phyloP scores from a whole-genome alignment of 2,329 filamentous ascomycete genomes.

The Dactylella cylindrospora region DNA sequence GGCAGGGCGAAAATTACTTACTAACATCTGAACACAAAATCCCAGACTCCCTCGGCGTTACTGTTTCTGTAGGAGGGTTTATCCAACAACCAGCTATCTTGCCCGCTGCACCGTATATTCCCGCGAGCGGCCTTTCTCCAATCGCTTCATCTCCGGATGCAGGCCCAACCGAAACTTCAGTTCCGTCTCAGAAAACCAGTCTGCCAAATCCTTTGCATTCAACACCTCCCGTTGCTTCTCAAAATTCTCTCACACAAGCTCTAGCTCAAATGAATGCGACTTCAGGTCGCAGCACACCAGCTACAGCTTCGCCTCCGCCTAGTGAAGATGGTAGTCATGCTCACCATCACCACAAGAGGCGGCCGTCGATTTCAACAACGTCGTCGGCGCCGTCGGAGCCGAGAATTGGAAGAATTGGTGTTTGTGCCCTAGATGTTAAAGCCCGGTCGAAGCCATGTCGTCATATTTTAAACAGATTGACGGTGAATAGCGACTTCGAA shows the following conservation, averaged over 20 bases:
- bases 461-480: constrained; percentile 90
- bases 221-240: constrained; percentile 30
- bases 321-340: constrained; percentile 36
- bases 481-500: constrained; percentile 89
- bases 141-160: constrained; percentile 33
- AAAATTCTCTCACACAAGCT: constrained; percentile 28
- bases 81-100: constrained; percentile 42
- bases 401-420: constrained; percentile 70
- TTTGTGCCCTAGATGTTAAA: constrained; percentile 93
- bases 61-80: constrained; percentile 32
- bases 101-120: constrained; percentile 27
- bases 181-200: not conserved
- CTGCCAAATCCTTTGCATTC: constrained; percentile 6
- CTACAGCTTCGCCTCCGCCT: constrained; percentile 25
- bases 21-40: constrained; percentile 10
- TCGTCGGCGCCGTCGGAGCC: constrained; percentile 20
- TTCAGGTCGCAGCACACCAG: constrained; percentile 28
- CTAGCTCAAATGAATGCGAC: constrained; percentile 13
- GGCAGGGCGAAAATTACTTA: constrained; percentile 9
- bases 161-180: constrained; percentile 23
- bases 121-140: constrained; percentile 26
- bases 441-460: constrained; percentile 94
- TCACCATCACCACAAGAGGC: constrained; percentile 18
- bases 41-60: constrained; percentile 8
- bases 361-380: constrained; percentile 38